Conservation (phyloP, 768 basidiomycete genomes). For the Termitomyces heimii region DNA sequence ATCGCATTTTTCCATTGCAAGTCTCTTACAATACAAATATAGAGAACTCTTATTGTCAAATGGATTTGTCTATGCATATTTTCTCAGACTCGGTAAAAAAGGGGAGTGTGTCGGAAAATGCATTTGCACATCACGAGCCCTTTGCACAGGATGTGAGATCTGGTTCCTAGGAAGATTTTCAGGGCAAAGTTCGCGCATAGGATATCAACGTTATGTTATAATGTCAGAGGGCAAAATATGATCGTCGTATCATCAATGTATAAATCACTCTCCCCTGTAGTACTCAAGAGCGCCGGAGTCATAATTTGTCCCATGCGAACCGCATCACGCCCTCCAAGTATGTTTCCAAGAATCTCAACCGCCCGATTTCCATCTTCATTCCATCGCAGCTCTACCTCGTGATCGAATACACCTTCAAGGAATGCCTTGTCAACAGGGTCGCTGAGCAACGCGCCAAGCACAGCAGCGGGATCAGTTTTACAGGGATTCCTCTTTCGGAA, state of each 20-base stretch:
- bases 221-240: conserved; percentile 4
- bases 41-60: too few relatives aligned
- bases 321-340: conserved; percentile 11
- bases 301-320: conserved; percentile 8
- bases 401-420: conserved; percentile 5
- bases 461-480: conserved; percentile 5
- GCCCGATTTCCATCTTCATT: conserved; percentile 10
- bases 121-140: too few relatives aligned
- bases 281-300: conserved; percentile 6
- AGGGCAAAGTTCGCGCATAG: not conserved
- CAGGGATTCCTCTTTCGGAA: conserved; percentile 11
- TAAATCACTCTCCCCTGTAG: conserved; percentile 8
- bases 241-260: conserved; percentile 13
- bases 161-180: not conserved
- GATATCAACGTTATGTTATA: not conserved
- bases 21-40: too few relatives aligned
- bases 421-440: conserved; percentile 6
- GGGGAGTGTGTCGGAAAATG: too few relatives aligned
- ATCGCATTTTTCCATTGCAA: too few relatives aligned
- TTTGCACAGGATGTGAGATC: not conserved
- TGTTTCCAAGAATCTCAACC: conserved; percentile 13
- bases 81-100: too few relatives aligned
- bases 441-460: conserved; percentile 8
- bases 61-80: too few relatives aligned
- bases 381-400: conserved; percentile 12